A percentile compares a stretch with the other conserved stretches of the same genome.
Evolutionary conservation across 164 flowering plant species (phyloP).

Genomic region (Taxillus chinensis): DNA sequence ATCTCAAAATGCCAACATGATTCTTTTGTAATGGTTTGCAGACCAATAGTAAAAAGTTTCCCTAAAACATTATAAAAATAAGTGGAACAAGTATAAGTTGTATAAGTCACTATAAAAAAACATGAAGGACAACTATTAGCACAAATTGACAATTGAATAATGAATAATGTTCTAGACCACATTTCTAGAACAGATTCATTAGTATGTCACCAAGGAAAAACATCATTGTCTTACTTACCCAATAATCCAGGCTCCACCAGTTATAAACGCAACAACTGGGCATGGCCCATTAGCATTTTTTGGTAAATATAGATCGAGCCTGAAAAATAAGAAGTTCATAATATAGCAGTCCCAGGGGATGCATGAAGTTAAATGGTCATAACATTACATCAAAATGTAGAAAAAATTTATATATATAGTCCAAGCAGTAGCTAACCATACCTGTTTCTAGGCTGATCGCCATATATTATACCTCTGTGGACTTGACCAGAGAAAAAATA

Average conservation of each 20-base stretch:
- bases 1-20: too few relatives aligned
- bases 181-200: neutral
- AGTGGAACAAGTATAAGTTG: too few relatives aligned
- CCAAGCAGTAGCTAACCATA: constrained; percentile 10
- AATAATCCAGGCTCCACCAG: constrained; percentile 99
- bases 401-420: neutral
- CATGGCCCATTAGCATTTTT: constrained; percentile 38
- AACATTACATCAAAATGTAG: constrained; percentile 1
- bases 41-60: too few relatives aligned
- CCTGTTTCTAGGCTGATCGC: constrained; percentile 90
- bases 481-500: constrained; percentile 79
- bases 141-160: too few relatives aligned
- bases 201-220: neutral
- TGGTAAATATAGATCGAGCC: constrained; percentile 88
- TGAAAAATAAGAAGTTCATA: constrained; percentile 20
- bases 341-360: neutral
- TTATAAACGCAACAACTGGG: constrained; percentile 92
- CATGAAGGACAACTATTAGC: too few relatives aligned
- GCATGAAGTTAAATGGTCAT: neutral
- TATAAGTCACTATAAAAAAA: too few relatives aligned
- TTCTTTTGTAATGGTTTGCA: too few relatives aligned
- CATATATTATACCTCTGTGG: constrained; percentile 68
- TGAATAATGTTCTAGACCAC: neutral
- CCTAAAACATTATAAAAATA: too few relatives aligned
- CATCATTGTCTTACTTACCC: constrained; percentile 48